Base-by-base conservation (phyloP, 2,329 filamentous ascomycete genomes). In the Xylaria polymorpha region DNA sequence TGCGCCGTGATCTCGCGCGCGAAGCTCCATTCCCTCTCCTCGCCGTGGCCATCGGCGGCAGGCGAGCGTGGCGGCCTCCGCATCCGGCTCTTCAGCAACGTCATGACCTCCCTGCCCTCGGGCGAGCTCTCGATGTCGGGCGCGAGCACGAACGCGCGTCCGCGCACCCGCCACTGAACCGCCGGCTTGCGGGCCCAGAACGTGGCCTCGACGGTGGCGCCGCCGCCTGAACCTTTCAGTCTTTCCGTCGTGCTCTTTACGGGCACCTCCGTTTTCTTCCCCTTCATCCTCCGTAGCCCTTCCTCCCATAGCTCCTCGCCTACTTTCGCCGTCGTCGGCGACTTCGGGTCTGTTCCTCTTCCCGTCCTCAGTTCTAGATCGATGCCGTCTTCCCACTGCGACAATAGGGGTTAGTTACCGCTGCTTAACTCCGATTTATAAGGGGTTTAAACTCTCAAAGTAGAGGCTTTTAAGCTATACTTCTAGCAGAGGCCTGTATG, bases 141-240 rank as follows among this genome's bases (percentile, higher is more conserved):
- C 0, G 89, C 92, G 39, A 98, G 83, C 4, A 97, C 82, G 82
- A 90, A 96, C 20, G 91, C 92, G 67, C 83, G 85, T 1, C 95
- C 95, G 57, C 90, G 89, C 41, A 98, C 80, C 68, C 95, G 88
- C 95, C 95, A 98, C 83, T 98, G 95, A 18, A 89, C 91, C 79
- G 85, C 87, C 5, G 85, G 83, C 51, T 91, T 87, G 72, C 88
- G 86, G 10, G 90, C 84, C 95, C 94, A 98, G 61, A 76, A 79
- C 35, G 73, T 67, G 7, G 90, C 93, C 81, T 98, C 95, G n/a
- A 95, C 88, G 2, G 87, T 85, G 0, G 89, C 89, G 46, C 93
- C 90, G 43, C 90, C 86, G 10, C 90, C 90, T 70, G 84, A 85
- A 64, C 88, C 83, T 73, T 72, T 18, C 58, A 64, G 22, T 69